phyloP scores from a whole-genome alignment of 2,329 filamentous ascomycete species.

The Diaporthe sp. region DNA sequence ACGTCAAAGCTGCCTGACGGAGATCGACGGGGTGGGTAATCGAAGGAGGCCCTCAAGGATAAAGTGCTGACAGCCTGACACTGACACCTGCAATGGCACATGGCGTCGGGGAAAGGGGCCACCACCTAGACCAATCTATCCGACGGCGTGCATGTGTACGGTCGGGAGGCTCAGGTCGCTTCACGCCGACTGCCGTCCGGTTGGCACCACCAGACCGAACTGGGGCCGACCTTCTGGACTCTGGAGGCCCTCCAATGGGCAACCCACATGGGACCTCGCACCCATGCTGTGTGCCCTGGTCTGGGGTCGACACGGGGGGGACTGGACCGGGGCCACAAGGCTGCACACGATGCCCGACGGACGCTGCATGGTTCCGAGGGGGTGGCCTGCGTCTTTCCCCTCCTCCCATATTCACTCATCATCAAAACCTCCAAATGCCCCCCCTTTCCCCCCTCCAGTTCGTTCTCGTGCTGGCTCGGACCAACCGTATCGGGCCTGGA shows the following conservation, averaged over 20 bases:
- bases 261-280: neutral
- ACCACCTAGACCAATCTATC: slow-evolving; percentile 12
- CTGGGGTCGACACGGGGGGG: slow-evolving; percentile 14
- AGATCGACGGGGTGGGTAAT: neutral
- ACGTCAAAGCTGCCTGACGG: slow-evolving; percentile 26
- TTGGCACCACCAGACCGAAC: slow-evolving; percentile 26
- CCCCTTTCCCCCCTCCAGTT: neutral
- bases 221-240: slow-evolving; percentile 7
- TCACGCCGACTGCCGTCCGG: slow-evolving; percentile 34
- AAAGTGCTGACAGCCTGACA: slow-evolving; percentile 31
- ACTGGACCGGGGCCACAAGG: slow-evolving; percentile 23
- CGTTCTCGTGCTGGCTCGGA: slow-evolving; percentile 18
- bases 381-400: neutral
- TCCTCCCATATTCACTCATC: neutral
- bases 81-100: slow-evolving; percentile 40
- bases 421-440: neutral
- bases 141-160: neutral
- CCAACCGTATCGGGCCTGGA: slow-evolving; percentile 12
- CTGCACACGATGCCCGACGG: slow-evolving; percentile 27
- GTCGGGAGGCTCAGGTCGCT: slow-evolving; percentile 31
- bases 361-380: slow-evolving; percentile 28
- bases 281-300: slow-evolving; percentile 7
- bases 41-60: neutral
- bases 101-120: neutral
- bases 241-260: slow-evolving; percentile 10